Conservation (phyloP, 1,284 basidiomycete genomes). For the Neolentinus lepideus region DNA sequence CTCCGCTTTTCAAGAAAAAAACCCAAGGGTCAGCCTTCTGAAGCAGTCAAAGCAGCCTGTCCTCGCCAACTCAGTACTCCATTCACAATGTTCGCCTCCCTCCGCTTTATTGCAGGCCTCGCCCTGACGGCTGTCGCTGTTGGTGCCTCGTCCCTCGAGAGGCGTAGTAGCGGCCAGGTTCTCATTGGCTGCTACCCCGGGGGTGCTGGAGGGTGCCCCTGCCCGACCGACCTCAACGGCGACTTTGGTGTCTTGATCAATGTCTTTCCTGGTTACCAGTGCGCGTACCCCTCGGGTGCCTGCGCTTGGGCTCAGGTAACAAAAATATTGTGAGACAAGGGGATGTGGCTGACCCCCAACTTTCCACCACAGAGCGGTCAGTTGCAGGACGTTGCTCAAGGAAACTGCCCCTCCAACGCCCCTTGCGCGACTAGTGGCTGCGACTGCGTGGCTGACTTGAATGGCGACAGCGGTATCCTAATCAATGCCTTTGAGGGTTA, state of each 20-base stretch:
- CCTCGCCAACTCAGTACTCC: background rate
- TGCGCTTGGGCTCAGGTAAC: constrained; percentile 1
- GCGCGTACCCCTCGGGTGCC: constrained; percentile 4
- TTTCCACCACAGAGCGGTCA: background rate
- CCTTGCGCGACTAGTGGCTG: constrained; percentile 8
- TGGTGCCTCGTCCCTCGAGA: background rate
- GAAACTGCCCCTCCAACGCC: constrained; percentile 3
- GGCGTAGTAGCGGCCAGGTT: background rate
- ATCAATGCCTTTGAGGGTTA: constrained; percentile 15
- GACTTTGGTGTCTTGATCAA: constrained; percentile 2
- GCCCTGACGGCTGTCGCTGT: background rate
- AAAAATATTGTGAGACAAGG: too few species aligned
- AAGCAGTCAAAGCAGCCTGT: background rate
- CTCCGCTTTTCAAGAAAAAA: background rate
- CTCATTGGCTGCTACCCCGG: background rate
- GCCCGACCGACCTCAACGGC: constrained; percentile 2
- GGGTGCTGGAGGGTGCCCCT: background rate
- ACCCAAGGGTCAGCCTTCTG: background rate
- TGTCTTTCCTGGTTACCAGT: constrained; percentile 4
- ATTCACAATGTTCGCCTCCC: background rate
- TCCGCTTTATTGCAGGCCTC: background rate
- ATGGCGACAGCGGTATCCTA: constrained; percentile 13
- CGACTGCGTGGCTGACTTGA: constrained; percentile 13
- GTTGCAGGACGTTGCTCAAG: constrained; percentile 1
- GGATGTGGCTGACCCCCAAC: background rate